phyloP scores from a whole-genome alignment of 2,329 filamentous ascomycete genomes.

The Cadophora luteo-olivacea region DNA sequence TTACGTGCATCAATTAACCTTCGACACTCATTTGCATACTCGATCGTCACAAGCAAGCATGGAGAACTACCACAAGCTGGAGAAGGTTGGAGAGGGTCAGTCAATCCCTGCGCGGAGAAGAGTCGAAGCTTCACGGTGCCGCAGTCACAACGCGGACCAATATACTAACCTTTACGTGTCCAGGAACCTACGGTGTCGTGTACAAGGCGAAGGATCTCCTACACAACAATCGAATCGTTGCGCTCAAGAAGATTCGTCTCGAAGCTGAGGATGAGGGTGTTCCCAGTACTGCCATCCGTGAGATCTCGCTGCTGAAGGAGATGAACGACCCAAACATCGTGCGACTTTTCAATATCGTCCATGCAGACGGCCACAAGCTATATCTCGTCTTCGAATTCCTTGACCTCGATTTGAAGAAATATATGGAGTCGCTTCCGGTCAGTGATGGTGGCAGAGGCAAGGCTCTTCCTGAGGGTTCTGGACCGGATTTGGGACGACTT shows the following conservation, averaged over 20 bases:
- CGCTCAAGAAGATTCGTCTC: conserved; percentile 93
- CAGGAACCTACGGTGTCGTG: conserved; percentile 93
- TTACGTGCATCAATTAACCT: conserved; percentile 40
- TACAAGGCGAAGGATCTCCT: conserved; percentile 91
- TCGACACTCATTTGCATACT: conserved; percentile 40
- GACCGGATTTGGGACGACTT: conserved; percentile 66
- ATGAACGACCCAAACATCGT: conserved; percentile 94
- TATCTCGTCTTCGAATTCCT: conserved; percentile 94
- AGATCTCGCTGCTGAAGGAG: conserved; percentile 93
- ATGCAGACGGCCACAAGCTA: conserved; percentile 92
- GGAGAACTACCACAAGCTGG: conserved; percentile 97
- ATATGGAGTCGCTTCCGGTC: conserved; percentile 90
- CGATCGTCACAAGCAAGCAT: conserved; percentile 54
- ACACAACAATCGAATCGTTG: conserved; percentile 84
- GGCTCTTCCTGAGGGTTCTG: conserved; percentile 79
- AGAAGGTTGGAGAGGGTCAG: conserved; percentile 95
- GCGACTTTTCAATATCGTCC: conserved; percentile 87
- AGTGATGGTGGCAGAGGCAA: conserved; percentile 86
- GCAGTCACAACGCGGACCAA: conserved; percentile 14
- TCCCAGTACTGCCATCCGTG: conserved; percentile 89
- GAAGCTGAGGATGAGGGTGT: conserved; percentile 96
- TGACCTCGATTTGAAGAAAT: conserved; percentile 91
- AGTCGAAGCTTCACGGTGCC: not conserved
- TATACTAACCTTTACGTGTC: conserved; percentile 34
- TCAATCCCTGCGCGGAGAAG: conserved; percentile 29